Base-by-base conservation (phyloP, 148 eudicot genomes). In the Nepenthes mirabilis region DNA sequence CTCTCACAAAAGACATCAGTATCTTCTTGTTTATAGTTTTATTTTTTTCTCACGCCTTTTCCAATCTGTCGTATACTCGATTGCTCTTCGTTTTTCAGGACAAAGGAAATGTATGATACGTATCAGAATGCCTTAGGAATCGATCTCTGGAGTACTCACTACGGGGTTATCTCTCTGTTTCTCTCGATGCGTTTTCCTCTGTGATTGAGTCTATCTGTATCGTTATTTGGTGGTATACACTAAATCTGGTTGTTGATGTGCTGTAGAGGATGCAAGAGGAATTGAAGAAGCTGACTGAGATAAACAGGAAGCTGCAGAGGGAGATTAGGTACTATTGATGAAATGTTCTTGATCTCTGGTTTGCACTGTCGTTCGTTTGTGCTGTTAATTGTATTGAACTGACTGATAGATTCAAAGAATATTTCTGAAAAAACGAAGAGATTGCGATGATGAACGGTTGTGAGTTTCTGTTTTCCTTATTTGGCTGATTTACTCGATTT, bases 241-340 rank as follows among this genome's bases (percentile, higher is more conserved):
- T 34, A 14, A 57, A 34, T 11, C 8, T 11, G 47, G 51, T 14
- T 62, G 50, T 2, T 40, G 52, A 5, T 54, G 33, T 58, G 52
- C 57, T 69, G 72, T 75, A 91, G 97, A 81, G 56, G 71, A 91
- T 91, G 97, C 93, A 81, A 72, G 88, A 81, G 58, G 70, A 87
- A n/a, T 62, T 91, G 79, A 73, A 59, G 77, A 78, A 83, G 63
- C 65, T 78, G 56, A 81, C 78, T 65, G 95, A 91, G 65, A 61
- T 68, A 4, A 87, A 87, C 55, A 69, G 75, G 66, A 78, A 60
- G 58, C 82, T 91, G 14, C 78, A 74, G 56, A 83, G 60, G 60
- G 81, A 89, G 45, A 86, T 89, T 23, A 89, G 94, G 96, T 85
- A 59, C 67, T 47, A 36, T 23, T 23, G 23, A 23, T 23, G 23